Base-by-base conservation (phyloP, 179 eudicot species). In the Actinidia arguta region DNA sequence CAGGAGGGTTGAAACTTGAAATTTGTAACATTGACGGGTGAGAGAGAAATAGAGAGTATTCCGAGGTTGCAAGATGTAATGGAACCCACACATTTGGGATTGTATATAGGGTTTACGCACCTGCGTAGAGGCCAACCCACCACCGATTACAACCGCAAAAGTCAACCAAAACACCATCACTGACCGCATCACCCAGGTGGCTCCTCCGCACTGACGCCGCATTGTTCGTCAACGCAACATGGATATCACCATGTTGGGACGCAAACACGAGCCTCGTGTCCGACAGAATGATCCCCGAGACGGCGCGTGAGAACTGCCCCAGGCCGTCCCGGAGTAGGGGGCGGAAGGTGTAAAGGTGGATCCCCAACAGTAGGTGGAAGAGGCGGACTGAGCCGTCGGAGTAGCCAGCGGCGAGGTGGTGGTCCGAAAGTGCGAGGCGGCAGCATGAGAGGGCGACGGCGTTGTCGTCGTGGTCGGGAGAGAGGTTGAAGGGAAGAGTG, bases 121-220 rank as follows among this genome's bases (percentile, higher is more conserved):
- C 99, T 16, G 98, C 98, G 27, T 95, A 97, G 10, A 97, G 94
- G 50, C 99, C 99, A 9, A 95, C 94, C 99, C 99, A 97, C 89
- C 94, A 93, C 44, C 87, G 91, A 75, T 48, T 25, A 63, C 93
- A 88, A 18, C 98, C 99, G 0, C 87, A 58, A 79, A 97, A 97
- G 78, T 97, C 99, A 0, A 97, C 93, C 68, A 97, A 81, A 12
- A 90, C 95, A 0, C 99, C 99, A 24, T 97, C 98, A 5, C 85
- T 91, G 0, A 97, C 94, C 20, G 93, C 95, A 14, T 91, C 92
- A 0, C 99, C 99, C 59, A 90, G 75, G 66, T 84, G 88, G 3
- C 93, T 91, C 42, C 98, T 71, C 0, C 95, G 89, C 0, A 89
- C 75, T 0, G 88, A 79, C 0, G 31, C 85, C 8, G 78, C 85